Evolutionary conservation across 1,284 basidiomycete species (phyloP), one percentile per base, ranked within the genome.

Genomic region (Hymenochaete sp.): DNA sequence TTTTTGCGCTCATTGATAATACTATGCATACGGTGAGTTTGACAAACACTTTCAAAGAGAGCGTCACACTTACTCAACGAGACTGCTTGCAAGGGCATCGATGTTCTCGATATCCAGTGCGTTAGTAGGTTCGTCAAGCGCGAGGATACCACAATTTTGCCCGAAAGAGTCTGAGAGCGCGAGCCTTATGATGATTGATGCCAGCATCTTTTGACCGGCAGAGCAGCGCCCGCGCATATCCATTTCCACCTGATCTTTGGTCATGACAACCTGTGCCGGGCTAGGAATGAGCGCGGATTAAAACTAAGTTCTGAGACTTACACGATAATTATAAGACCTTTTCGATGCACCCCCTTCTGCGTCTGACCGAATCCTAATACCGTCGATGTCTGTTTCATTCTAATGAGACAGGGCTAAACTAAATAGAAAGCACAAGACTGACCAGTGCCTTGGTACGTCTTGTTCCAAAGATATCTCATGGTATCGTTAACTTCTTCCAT

Each of bases 401-500:
- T 38, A 32, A 28, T 26, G 18, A 38, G 48, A 21, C 14, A 43
- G 3, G 9, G 1, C 27, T 40, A 38, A 25, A 36, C 21, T 31
- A 18, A 19, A 24, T 28, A 42, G 33, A 7, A 37, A 18, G 11
- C 4, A 7, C 21, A 31, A 13, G 19, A 55, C 73, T 46, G 50
- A 92, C 91, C 92, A 52, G 92, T 98, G 52, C 96, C 96, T 62
- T 98, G 95, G 64, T 99, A 98, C 1, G 95, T 98, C 70, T 93
- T 95, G 60, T 91, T 93, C 96, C 96, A 99, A 2, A 98, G 65
- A 59, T 92, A 88, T 47, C 85, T 82, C 79, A 96, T 96, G 18
- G 82, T 93, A 57, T 95, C 91, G 58, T 99, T 99, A 58, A 99
- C 93, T 71, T 99, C 96, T 62, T 93, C 91, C 96, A 99, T 98